phyloP scores from a whole-genome alignment of 23 red algal species.

The Gracilaria domingensis region DNA sequence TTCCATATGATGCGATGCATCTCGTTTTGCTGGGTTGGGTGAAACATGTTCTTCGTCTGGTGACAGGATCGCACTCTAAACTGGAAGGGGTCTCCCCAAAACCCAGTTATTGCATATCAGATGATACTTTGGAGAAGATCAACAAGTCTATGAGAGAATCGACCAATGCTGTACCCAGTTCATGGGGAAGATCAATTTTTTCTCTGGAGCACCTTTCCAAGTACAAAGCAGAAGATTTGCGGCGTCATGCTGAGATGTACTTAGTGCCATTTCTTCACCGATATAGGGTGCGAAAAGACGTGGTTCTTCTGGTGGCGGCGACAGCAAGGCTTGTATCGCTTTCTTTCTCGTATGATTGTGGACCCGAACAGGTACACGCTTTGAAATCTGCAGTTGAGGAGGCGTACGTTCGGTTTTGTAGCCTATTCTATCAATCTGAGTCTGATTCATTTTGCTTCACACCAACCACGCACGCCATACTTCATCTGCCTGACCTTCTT shows the following conservation, averaged over 20 bases:
- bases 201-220: background rate
- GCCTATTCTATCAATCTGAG: background rate
- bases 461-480: slow-evolving; percentile 16
- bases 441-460: slow-evolving; percentile 33
- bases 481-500: slow-evolving; percentile 18
- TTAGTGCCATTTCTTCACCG: background rate
- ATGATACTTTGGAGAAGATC: background rate
- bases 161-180: too few species aligned
- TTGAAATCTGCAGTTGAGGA: background rate
- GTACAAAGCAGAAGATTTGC: background rate
- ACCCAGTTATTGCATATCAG: background rate
- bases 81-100: background rate
- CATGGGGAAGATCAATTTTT: background rate
- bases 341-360: background rate
- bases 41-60: background rate
- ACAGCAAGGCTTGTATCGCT: background rate
- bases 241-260: background rate
- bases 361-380: background rate
- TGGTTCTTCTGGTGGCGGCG: background rate
- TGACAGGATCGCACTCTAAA: background rate
- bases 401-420: background rate
- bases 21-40: slow-evolving; percentile 12
- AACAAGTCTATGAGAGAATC: background rate
- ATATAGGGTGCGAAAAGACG: background rate
- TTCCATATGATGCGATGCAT: slow-evolving; percentile 38